Conservation (phyloP, 805 yeast species). For the Starmerella gropengiesseri region DNA sequence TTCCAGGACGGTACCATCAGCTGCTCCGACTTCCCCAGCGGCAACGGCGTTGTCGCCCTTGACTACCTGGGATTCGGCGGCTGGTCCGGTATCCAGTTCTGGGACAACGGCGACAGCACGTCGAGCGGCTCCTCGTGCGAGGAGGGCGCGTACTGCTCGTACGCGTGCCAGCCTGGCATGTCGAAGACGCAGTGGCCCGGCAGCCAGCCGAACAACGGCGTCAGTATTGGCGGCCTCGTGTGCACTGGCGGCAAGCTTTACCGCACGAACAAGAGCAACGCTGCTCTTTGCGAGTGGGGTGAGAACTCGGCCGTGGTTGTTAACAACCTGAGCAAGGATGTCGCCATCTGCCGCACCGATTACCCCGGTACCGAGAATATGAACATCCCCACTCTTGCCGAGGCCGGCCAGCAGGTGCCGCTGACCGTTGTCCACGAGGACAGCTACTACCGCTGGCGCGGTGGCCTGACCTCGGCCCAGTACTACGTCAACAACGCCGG, state of each 20-base stretch:
- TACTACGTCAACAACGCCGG: conserved; percentile 97
- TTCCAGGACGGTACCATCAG: conserved; percentile 64
- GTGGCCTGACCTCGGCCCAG: conserved; percentile 80
- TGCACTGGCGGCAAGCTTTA: conserved; percentile 79
- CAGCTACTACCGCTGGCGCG: conserved; percentile 71
- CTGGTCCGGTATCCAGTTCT: conserved; percentile 59
- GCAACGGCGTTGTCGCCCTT: conserved; percentile 71
- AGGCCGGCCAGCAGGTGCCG: conserved; percentile 52
- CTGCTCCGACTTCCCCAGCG: conserved; percentile 65
- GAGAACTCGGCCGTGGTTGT: conserved; percentile 54
- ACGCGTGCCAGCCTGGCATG: conserved; percentile 98
- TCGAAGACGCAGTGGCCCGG: conserved; percentile 98
- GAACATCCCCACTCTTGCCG: conserved; percentile 83
- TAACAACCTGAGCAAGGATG: conserved; percentile 49
- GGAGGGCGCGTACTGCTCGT: conserved; percentile 92
- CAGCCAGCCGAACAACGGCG: conserved; percentile 76
- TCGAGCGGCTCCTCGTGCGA: conserved; percentile 55
- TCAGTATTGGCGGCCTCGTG: conserved; percentile 83
- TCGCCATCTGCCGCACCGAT: conserved; percentile 95
- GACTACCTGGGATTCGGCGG: conserved; percentile 72
- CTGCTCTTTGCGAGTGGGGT: conserved; percentile 85
- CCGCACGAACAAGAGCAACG: conserved; percentile 58
- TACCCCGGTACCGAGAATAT: conserved; percentile 99
- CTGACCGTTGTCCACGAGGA: conserved; percentile 72
- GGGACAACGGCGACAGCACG: conserved; percentile 44